Conservation (phyloP, 257 asterid genomes). For the Mitragyna speciosa region DNA sequence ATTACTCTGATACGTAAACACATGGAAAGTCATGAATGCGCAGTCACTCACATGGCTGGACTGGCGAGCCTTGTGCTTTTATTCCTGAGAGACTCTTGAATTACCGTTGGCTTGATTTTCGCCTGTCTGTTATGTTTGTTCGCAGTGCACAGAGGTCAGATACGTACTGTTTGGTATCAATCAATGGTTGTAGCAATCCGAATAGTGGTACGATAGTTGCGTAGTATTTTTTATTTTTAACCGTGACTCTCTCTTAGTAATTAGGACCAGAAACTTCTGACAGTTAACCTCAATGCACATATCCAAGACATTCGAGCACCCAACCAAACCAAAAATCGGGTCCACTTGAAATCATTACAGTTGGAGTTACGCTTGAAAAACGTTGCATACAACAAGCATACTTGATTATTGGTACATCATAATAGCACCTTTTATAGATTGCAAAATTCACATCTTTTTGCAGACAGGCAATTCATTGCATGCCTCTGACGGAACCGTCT, state of each 20-base stretch:
- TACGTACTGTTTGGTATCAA: background rate
- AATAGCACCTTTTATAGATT: background rate
- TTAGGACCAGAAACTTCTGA: background rate
- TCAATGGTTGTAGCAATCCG: background rate
- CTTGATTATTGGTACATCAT: conserved; percentile 1
- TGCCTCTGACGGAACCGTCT: background rate
- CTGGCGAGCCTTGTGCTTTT: background rate
- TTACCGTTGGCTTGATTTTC: background rate
- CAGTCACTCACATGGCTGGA: conserved; percentile 8
- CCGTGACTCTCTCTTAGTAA: background rate
- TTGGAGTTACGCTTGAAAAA: background rate
- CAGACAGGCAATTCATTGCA: background rate
- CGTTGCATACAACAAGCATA: background rate
- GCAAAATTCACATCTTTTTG: background rate
- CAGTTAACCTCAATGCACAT: background rate
- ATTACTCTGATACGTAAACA: background rate
- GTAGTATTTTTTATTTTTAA: background rate
- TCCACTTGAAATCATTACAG: background rate
- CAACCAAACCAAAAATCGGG: background rate
- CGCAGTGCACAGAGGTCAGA: conserved; percentile 1
- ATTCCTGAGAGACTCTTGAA: background rate
- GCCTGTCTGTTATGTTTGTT: background rate
- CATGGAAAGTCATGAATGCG: background rate
- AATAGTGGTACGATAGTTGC: background rate
- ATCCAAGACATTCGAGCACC: too few relatives aligned